Evolutionary conservation across 805 yeast genomes (phyloP).

Genomic region (Starmera amethionina): DNA sequence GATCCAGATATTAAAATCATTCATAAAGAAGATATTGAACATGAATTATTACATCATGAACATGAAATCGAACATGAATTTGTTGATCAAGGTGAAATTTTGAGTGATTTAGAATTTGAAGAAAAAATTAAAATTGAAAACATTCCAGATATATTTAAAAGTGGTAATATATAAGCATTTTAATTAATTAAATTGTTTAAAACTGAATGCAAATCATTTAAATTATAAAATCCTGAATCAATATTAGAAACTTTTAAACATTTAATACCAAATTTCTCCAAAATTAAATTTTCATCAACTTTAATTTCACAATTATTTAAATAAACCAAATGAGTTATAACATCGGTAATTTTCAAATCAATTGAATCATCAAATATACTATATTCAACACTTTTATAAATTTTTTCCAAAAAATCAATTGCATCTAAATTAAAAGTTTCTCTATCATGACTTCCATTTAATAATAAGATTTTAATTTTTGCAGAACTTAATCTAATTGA

Average conservation of each 20-base stretch:
- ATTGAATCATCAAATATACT: conserved; percentile 21
- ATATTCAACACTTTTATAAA: conserved; percentile 47
- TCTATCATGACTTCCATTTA: conserved; percentile 71
- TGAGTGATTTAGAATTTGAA: conserved; percentile 30
- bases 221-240: conserved; percentile 26
- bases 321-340: conserved; percentile 57
- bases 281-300: conserved; percentile 35
- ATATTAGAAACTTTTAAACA: conserved; percentile 32
- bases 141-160: conserved; percentile 29
- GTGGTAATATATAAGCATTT: no score
- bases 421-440: conserved; percentile 70
- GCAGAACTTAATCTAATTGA: conserved; percentile 32
- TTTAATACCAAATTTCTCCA: conserved; percentile 28
- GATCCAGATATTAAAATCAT: conserved; percentile 78
- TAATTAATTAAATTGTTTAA: no score
- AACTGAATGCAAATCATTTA: conserved; percentile 25
- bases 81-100: conserved; percentile 33
- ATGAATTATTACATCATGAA: conserved; percentile 20
- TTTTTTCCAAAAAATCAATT: conserved; percentile 42
- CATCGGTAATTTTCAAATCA: conserved; percentile 28
- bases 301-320: conserved; percentile 38
- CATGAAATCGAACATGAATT: conserved; percentile 82
- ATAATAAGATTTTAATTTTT: conserved; percentile 44
- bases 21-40: conserved; percentile 84
- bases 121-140: conserved; percentile 24